Evolutionary conservation across 768 basidiomycete genomes (phyloP), one percentile per base, ranked within the genome.

Genomic region (Russula ochroleuca): DNA sequence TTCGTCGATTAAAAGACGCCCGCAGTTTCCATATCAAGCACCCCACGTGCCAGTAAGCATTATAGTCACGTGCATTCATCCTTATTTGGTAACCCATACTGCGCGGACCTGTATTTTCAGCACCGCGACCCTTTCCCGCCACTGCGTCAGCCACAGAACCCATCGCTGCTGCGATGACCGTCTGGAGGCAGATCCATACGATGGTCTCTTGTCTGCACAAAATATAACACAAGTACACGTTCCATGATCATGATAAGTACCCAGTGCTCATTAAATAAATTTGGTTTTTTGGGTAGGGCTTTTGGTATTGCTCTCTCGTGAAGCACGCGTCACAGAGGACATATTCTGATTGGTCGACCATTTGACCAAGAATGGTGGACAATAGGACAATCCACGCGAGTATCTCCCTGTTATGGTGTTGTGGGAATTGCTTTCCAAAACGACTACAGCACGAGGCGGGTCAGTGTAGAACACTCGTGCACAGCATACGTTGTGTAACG

Each of bases 1-100:
- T 43, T 51, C 40, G 56, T 35, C 38, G 62, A 61, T 63, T 52
- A 47, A 52, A 50, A 63, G 61, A 41, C 54, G 61, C 48, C 31
- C 40, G 50, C 49, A 35, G 4, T 57, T 47, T 1, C 62, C n/a
- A 52, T 28, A 58, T 59, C 45, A 50, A 28, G 62, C 4, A 23
- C 9, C 14, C n/a, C 49, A 62, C 55, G 11, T 47, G 45, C 28
- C 55, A 28, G 38, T 21, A 25, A 23, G 52, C 13, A 23, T n/a
- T 56, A 17, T 59, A 11, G 23, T 49, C 58, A 61, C 58, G 25
- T 37, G 3, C 15, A 37, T 13, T 48, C 33, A 11, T 33, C 59
- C 31, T 43, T 37, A 50, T 64, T 58, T 19, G 23, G 17, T 3
- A 41, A 9, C 43, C 51, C 59, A 56, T 54, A 19, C 45, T 19